Percentiles rank a stretch among this genome's conserved stretches.
These are phyloP conservation scores for Spencermartinsiella ligniputridi DNA, from an alignment of 1,139 yeast genomes.

Conservation along the genomic window DNA sequence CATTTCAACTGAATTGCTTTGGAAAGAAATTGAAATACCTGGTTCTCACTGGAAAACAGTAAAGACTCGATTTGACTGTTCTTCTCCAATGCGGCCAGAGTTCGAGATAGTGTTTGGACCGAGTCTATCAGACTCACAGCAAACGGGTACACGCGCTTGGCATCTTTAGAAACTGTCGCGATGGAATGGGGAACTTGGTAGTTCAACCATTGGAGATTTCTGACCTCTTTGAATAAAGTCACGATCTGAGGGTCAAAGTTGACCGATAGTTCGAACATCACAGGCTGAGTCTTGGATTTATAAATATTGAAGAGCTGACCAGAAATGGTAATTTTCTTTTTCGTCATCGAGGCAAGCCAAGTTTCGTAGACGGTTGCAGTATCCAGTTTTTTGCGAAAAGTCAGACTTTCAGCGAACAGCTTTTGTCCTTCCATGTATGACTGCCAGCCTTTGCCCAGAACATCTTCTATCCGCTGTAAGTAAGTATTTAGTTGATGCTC, in stretches of 20 bases:
- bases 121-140: constrained; percentile 54
- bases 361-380: constrained; percentile 39
- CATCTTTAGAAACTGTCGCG: constrained; percentile 42
- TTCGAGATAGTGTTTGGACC: constrained; percentile 33
- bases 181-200: constrained; percentile 56
- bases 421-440: constrained; percentile 68
- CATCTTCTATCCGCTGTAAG: constrained; percentile 42
- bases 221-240: constrained; percentile 49
- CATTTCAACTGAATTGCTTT: constrained; percentile 45
- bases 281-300: constrained; percentile 20
- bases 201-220: constrained; percentile 49
- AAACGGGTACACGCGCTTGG: constrained; percentile 51
- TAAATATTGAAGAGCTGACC: constrained; percentile 41
- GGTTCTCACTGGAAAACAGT: constrained; percentile 38
- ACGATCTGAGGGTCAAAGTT: constrained; percentile 51
- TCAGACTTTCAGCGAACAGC: constrained; percentile 48
- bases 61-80: constrained; percentile 44
- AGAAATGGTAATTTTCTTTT: constrained; percentile 28
- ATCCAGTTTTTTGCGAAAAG: constrained; percentile 45
- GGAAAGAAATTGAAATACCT: constrained; percentile 33
- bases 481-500: constrained; percentile 41
- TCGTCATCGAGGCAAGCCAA: constrained; percentile 42
- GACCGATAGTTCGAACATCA: constrained; percentile 26
- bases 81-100: constrained; percentile 25
- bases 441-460: constrained; percentile 72